Percentiles rank a stretch among this genome's conserved stretches.
Conservation (phyloP, 2,329 filamentous ascomycete genomes). For the Huntiella moniliformis region DNA sequence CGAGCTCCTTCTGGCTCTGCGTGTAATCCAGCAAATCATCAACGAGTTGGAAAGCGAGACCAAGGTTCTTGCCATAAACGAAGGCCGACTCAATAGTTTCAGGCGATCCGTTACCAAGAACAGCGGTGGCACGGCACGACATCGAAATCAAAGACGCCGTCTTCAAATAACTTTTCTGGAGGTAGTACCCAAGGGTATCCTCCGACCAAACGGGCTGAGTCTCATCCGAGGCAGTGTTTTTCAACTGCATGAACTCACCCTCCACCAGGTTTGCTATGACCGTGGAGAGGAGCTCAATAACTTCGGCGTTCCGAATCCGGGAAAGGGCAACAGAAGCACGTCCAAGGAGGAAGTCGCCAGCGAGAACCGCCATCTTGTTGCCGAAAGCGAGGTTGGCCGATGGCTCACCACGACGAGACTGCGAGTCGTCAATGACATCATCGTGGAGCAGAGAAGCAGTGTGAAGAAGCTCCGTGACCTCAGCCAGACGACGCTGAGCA, state of each 20-base stretch:
- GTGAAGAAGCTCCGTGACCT: slow-evolving; percentile 95
- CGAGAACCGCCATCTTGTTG: slow-evolving; percentile 97
- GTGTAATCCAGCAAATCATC: slow-evolving; percentile 98
- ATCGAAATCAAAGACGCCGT: slow-evolving; percentile 92
- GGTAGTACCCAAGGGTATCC: slow-evolving; percentile 77
- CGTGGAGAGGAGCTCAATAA: slow-evolving; percentile 82
- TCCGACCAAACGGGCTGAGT: slow-evolving; percentile 69
- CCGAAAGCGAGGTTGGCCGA: slow-evolving; percentile 91
- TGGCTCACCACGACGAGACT: slow-evolving; percentile 62
- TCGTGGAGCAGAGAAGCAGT: slow-evolving; percentile 92
- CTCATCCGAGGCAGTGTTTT: slow-evolving; percentile 86
- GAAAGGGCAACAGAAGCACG: slow-evolving; percentile 86
- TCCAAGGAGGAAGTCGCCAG: slow-evolving; percentile 89
- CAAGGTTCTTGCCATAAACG: slow-evolving; percentile 78
- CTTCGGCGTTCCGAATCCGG: slow-evolving; percentile 76
- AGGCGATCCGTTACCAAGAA: slow-evolving; percentile 59
- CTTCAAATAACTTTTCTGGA: slow-evolving; percentile 97
- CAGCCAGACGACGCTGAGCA: slow-evolving; percentile 78
- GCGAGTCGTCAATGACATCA: slow-evolving; percentile 90
- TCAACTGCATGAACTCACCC: slow-evolving; percentile 98
- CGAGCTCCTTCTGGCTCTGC: slow-evolving; percentile 61
- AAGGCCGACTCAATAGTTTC: slow-evolving; percentile 84
- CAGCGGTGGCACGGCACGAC: slow-evolving; percentile 73
- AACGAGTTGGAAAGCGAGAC: slow-evolving; percentile 88
- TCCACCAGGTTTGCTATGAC: slow-evolving; percentile 96